phyloP scores from a whole-genome alignment of 441 rosid species.

The Biscutella auriculata region DNA sequence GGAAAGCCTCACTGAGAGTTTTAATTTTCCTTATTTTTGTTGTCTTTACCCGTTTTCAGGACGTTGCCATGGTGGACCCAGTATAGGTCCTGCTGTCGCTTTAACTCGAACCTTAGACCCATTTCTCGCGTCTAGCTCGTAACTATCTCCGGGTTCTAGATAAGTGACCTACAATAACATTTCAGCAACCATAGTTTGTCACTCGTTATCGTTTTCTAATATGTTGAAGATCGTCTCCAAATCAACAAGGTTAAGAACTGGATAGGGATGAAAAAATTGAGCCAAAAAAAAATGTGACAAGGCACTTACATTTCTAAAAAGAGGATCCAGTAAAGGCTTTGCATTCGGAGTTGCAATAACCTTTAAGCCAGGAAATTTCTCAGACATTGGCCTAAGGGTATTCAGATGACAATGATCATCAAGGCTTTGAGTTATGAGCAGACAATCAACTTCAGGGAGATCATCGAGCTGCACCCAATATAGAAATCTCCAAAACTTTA shows the following conservation, averaged over 20 bases:
- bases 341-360: conserved; percentile 85
- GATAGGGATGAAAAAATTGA: background rate
- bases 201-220: background rate
- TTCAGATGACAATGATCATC: conserved; percentile 90
- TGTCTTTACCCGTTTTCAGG: conserved; percentile 71
- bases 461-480: conserved; percentile 58
- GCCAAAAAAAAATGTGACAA: background rate
- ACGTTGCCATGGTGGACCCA: conserved; percentile 97
- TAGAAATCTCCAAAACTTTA: background rate
- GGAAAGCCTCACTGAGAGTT: background rate
- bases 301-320: conserved; percentile 53
- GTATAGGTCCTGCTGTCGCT: conserved; percentile 80
- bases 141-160: conserved; percentile 64
- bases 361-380: conserved; percentile 39
- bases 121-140: conserved; percentile 32
- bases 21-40: no score
- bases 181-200: background rate
- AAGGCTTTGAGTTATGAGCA: conserved; percentile 87
- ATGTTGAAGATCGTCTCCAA: background rate
- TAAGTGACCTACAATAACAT: conserved; percentile 49
- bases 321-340: conserved; percentile 64
- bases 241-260: background rate
- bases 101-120: conserved; percentile 43
- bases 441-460: conserved; percentile 60
- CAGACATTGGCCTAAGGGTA: conserved; percentile 61